Evolutionary conservation across 176 grass and related monocot genomes (phyloP).

Genomic region (Oryza meridionalis): DNA sequence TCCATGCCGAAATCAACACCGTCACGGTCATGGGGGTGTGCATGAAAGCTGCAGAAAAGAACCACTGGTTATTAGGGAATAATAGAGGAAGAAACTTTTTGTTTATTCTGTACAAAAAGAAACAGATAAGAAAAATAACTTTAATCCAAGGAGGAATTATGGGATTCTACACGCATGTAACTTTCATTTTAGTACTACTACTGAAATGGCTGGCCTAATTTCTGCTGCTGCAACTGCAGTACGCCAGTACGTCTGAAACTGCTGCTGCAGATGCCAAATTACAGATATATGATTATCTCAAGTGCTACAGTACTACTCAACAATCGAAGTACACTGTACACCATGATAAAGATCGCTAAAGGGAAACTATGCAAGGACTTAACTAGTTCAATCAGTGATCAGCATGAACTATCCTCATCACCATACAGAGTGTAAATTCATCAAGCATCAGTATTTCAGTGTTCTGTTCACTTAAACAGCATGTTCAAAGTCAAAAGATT

Average conservation of each 20-base stretch:
- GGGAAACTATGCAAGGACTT: neutral
- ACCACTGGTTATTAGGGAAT: neutral
- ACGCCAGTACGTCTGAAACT: slow-evolving; percentile 10
- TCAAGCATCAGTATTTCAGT: neutral
- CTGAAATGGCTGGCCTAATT: neutral
- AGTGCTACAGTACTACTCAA: neutral
- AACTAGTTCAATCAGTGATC: neutral
- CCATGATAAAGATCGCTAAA: neutral
- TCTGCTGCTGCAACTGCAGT: neutral
- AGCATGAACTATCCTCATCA: neutral
- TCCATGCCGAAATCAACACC: neutral
- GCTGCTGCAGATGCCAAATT: slow-evolving; percentile 1
- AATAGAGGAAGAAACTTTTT: neutral
- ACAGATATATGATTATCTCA: neutral
- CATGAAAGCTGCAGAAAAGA: slow-evolving; percentile 20
- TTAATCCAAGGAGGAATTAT: neutral
- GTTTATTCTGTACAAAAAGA: neutral
- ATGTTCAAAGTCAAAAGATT: neutral
- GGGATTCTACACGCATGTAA: neutral
- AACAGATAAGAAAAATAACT: neutral
- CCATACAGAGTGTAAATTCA: neutral
- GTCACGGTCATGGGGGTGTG: neutral
- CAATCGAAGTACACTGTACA: neutral
- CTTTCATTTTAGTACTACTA: no score
- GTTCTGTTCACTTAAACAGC: neutral